phyloP scores from a whole-genome alignment of 2,329 filamentous ascomycete species.

The Clarireedia homoeocarpa region DNA sequence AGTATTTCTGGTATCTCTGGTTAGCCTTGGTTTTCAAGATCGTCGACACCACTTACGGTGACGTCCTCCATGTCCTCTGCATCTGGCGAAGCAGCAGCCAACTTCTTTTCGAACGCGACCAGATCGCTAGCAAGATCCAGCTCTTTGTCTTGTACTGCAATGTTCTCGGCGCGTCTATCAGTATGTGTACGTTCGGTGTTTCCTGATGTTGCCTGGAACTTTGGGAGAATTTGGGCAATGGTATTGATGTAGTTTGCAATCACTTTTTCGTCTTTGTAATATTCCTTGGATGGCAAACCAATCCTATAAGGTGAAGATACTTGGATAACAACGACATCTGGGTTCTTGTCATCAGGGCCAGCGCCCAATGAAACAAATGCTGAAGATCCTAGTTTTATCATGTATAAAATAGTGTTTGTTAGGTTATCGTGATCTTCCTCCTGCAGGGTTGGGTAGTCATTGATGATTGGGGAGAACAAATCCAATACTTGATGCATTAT shows the following conservation, averaged over 20 bases:
- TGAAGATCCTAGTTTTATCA: slow-evolving; percentile 39
- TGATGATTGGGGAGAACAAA: slow-evolving; percentile 33
- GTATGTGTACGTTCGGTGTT: slow-evolving; percentile 15
- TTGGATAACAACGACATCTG: slow-evolving; percentile 36
- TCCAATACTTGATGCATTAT: slow-evolving; percentile 46
- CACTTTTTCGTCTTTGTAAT: slow-evolving; percentile 48
- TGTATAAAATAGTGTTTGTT: slow-evolving; percentile 39
- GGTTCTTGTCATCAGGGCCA: slow-evolving; percentile 37
- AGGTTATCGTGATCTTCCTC: slow-evolving; percentile 30
- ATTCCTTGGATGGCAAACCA: slow-evolving; percentile 54
- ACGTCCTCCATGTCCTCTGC: slow-evolving; percentile 53
- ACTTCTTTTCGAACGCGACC: slow-evolving; percentile 52
- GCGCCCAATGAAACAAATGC: slow-evolving; percentile 26
- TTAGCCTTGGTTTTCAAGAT: slow-evolving; percentile 9
- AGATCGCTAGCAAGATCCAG: slow-evolving; percentile 32
- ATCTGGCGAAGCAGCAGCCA: slow-evolving; percentile 51
- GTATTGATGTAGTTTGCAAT: slow-evolving; percentile 42
- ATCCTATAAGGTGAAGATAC: slow-evolving; percentile 38
- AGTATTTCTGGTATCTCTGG: slow-evolving; percentile 43
- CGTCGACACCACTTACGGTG: slow-evolving; percentile 34
- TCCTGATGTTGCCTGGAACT: slow-evolving; percentile 17
- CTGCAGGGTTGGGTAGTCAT: slow-evolving; percentile 12
- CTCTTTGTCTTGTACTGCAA: slow-evolving; percentile 11
- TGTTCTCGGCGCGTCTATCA: slow-evolving; percentile 6
- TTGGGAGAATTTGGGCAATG: slow-evolving; percentile 28